Evolutionary conservation across 345 rosid species (phyloP).

Genomic region (Lumnitzera racemosa): DNA sequence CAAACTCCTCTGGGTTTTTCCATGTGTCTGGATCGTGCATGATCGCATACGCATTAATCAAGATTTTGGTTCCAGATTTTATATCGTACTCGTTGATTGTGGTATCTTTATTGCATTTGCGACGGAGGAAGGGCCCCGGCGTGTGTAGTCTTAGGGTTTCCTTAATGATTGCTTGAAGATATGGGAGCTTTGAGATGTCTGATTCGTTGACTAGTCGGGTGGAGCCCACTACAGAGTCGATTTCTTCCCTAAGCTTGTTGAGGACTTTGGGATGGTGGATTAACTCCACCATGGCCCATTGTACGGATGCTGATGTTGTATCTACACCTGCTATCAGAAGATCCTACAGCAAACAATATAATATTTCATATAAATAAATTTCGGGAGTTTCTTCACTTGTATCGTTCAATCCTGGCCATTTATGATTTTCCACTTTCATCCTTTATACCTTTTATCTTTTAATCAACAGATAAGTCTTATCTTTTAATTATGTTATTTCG

Average conservation of each 20-base stretch:
- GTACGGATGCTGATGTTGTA: slow-evolving; percentile 24
- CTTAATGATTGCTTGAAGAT: slow-evolving; percentile 29
- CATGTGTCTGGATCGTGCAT: slow-evolving; percentile 24
- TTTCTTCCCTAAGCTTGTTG: slow-evolving; percentile 24
- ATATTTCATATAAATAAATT: not conserved
- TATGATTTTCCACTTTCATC: too few species aligned
- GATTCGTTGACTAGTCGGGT: slow-evolving; percentile 26
- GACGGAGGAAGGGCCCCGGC: slow-evolving; percentile 30
- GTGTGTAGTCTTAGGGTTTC: slow-evolving; percentile 34
- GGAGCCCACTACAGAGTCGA: slow-evolving; percentile 16
- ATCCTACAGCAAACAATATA: slow-evolving; percentile 10
- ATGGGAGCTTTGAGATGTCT: slow-evolving; percentile 33
- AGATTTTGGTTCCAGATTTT: slow-evolving; percentile 18
- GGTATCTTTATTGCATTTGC: slow-evolving; percentile 18
- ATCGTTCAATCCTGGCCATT: too few species aligned
- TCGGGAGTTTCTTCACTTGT: too few species aligned
- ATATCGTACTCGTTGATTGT: slow-evolving; percentile 18
- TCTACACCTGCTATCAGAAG: slow-evolving; percentile 30
- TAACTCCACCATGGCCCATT: slow-evolving; percentile 34
- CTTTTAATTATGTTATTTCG: too few species aligned
- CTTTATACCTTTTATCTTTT: too few species aligned
- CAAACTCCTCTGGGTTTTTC: slow-evolving; percentile 13
- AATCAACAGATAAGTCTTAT: too few species aligned
- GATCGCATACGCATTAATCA: slow-evolving; percentile 21
- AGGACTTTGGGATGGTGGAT: slow-evolving; percentile 20